Percentiles rank a stretch among this genome's conserved stretches.
These are phyloP conservation scores for Chlamydomonas reinhardtii DNA, from an alignment of 163 green algal species.

Conservation along the genomic window DNA sequence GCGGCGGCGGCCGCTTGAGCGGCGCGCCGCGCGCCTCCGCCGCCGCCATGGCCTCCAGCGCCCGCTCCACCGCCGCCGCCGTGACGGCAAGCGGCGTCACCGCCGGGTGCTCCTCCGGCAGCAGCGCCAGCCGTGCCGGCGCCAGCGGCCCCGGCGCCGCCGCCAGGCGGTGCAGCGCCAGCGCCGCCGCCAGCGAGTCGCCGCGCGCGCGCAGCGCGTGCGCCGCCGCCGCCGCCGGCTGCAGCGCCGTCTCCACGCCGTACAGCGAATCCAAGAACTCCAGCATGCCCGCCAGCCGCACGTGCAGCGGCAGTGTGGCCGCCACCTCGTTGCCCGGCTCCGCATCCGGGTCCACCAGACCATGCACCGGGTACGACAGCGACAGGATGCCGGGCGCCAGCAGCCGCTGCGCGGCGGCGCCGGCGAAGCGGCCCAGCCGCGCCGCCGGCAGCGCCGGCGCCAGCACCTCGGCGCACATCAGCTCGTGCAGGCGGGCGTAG, in stretches of 20 bases:
- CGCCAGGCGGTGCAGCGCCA: conserved; percentile 37
- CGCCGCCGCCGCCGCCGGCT: neutral
- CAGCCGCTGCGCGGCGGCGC: conserved; percentile 34
- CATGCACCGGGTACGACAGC: conserved; percentile 43
- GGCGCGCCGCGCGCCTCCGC: neutral
- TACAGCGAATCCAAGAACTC: conserved; percentile 26
- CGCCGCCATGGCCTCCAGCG: conserved; percentile 6
- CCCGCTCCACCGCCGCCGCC: conserved; percentile 37
- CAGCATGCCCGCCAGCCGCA: conserved; percentile 31
- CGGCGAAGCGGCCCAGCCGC: conserved; percentile 26
- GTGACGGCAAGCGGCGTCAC: conserved; percentile 34
- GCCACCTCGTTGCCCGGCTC: conserved; percentile 38
- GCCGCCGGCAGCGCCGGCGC: conserved; percentile 37
- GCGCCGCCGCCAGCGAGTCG: conserved; percentile 25
- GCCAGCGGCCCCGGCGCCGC: conserved; percentile 26
- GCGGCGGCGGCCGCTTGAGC: neutral
- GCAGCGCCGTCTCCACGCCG: conserved; percentile 47
- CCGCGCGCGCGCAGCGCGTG: conserved; percentile 1
- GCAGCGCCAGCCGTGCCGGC: conserved; percentile 27
- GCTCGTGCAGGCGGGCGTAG: conserved; percentile 43
- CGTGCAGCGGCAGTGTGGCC: conserved; percentile 38
- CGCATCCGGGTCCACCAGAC: conserved; percentile 13
- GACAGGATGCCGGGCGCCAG: conserved; percentile 28
- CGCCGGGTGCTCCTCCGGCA: conserved; percentile 33
- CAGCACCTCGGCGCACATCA: conserved; percentile 46